phyloP scores from a whole-genome alignment of 768 basidiomycete species.

The Trametes coccinea region DNA sequence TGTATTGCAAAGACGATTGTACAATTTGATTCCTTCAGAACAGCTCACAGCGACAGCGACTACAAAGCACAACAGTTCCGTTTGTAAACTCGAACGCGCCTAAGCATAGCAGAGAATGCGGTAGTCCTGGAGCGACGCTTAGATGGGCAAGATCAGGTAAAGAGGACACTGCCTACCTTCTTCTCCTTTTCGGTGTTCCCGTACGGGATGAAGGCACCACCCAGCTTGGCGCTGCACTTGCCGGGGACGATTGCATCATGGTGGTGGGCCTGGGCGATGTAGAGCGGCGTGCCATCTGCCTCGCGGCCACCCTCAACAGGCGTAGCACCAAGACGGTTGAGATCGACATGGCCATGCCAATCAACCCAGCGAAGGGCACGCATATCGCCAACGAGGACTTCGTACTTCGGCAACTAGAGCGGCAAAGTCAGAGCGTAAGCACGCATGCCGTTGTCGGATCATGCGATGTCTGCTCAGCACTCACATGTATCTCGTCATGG shows the following conservation, averaged over 20 bases:
- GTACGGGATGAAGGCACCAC: conserved; percentile 58
- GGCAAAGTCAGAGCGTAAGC: not conserved
- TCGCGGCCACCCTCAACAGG: conserved; percentile 74
- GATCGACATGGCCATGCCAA: conserved; percentile 45
- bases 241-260: conserved; percentile 58
- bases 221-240: conserved; percentile 57
- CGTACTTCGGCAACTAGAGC: conserved; percentile 58
- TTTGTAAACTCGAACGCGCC: too few species aligned
- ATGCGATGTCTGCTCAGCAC: conserved; percentile 9
- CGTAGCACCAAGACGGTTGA: conserved; percentile 41
- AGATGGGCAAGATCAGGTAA: not conserved
- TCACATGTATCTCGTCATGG: conserved; percentile 59
- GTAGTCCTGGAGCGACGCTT: conserved; percentile 36
- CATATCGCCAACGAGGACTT: conserved; percentile 69
- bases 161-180: conserved; percentile 35
- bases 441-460: not conserved
- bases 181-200: conserved; percentile 52
- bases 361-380: conserved; percentile 60
- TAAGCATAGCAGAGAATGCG: conserved; percentile 42
- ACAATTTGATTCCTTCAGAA: not conserved
- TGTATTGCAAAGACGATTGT: too few species aligned
- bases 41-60: not conserved
- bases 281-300: conserved; percentile 58
- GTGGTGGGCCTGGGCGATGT: conserved; percentile 59
- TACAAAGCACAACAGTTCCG: not conserved